Evolutionary conservation across 257 asterid genomes (phyloP), one percentile per base, ranked within the genome.

Genomic region (Nicotiana noctiflora): DNA sequence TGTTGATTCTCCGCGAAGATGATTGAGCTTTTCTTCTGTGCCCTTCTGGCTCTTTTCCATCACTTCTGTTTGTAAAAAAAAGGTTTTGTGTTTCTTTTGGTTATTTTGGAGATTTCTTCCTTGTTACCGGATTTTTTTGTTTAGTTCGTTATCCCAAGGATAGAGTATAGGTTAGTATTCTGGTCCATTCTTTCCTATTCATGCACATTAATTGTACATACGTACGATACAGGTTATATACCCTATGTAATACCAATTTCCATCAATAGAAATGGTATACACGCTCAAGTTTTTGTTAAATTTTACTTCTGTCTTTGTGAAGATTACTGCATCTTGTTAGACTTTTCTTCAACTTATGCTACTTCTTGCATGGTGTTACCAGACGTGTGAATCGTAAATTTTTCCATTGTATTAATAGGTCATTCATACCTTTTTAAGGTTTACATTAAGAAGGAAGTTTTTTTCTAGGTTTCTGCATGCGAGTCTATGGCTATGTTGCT

Each of bases 161-260:
- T 84, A 83, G 83, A 29, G 80, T 84, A 81, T 53, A 81, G 51
- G 51, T 44, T 86, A 83, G 88, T 85, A 80, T 84, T 82, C 83
- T 81, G 84, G 83, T 89, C 80, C 44, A 74, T 74, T 84, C 86
- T 87, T 85, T 66, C 80, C 75, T 53, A 79, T 81, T 44, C 76
- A 65, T 81, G 81, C 62, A 55, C 65, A 78, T 78, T 86, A 85
- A 85, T 79, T 89, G 92, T 88, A 92, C 81, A 92, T 86, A 44
- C 75, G 79, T 79, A 37, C 79, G 32, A 49, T 72, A 77, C 65
- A 75, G 52, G 56, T 31, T 55, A 25, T 19, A 61, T n/a, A 21
- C 55, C 65, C 21, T 44, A 40, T 79, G 84, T 75, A 75, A 82
- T 79, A 21, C 37, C 17, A 75, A 53, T 31, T 49, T 25, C 10